Evolutionary conservation across 305 asterid genomes (phyloP).

Genomic region (Fraxinus angustifolia): DNA sequence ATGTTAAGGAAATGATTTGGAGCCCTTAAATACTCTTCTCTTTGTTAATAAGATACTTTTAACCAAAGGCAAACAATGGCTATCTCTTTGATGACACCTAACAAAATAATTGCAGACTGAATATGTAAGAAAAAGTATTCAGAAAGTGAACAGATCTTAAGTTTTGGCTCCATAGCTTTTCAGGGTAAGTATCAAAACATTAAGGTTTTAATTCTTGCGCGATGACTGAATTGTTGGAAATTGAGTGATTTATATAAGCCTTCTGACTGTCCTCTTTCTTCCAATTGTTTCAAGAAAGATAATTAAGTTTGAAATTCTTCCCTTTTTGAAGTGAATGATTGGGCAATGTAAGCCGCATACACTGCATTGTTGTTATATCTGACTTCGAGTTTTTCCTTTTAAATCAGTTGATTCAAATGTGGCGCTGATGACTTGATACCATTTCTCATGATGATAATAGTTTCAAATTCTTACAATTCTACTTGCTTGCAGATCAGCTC

Average conservation of each 20-base stretch:
- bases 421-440: not conserved
- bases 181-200: not conserved
- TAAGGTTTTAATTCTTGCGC: not conserved
- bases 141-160: conserved; percentile 1
- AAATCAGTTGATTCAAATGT: conserved; percentile 4
- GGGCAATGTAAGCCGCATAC: not conserved
- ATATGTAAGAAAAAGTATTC: conserved; percentile 9
- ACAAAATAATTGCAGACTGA: not conserved
- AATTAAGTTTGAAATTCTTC: not conserved
- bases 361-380: not conserved
- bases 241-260: not conserved
- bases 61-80: conserved; percentile 5
- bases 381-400: not conserved
- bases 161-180: conserved; percentile 4
- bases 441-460: not conserved
- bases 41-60: conserved; percentile 5
- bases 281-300: conserved; percentile 7
- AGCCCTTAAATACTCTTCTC: conserved; percentile 3
- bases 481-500: conserved; percentile 38
- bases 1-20: not conserved
- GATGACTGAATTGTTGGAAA: not conserved
- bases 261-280: conserved; percentile 4
- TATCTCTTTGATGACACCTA: conserved; percentile 3
- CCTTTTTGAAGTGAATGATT: not conserved
- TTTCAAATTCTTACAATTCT: conserved; percentile 13